These are phyloP conservation scores for Podospora fimiseda DNA, from an alignment of 495 filamentous ascomycete species.

Conservation along the genomic window DNA sequence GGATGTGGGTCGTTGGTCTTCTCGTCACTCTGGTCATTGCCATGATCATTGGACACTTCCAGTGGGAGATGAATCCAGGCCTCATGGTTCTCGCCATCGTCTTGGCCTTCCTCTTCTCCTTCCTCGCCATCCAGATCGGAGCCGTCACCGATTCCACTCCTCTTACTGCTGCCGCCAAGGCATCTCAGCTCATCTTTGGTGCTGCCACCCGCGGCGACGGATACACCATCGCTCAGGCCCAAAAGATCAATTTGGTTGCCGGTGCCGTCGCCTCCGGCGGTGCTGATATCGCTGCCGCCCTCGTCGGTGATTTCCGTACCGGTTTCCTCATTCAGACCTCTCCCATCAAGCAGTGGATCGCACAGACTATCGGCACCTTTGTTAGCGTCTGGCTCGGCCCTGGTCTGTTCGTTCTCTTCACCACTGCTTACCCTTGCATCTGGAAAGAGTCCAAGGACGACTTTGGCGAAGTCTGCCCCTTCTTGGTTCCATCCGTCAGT, in stretches of 20 bases:
- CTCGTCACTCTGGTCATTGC: constrained; percentile 45
- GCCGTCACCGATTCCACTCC: constrained; percentile 59
- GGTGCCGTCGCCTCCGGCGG: constrained; percentile 54
- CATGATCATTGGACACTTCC: constrained; percentile 54
- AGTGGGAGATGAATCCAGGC: constrained; percentile 56
- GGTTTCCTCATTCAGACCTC: constrained; percentile 58
- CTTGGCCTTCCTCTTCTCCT: constrained; percentile 62
- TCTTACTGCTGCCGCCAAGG: constrained; percentile 58
- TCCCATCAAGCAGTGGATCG: constrained; percentile 57
- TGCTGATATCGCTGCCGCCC: constrained; percentile 49
- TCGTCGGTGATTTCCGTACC: constrained; percentile 56
- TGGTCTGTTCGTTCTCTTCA: constrained; percentile 58
- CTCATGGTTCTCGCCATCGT: constrained; percentile 55
- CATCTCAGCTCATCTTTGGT: constrained; percentile 61
- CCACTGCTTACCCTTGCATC: constrained; percentile 61
- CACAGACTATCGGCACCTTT: constrained; percentile 54
- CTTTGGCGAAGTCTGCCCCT: constrained; percentile 40
- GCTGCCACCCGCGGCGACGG: constrained; percentile 49
- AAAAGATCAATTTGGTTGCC: constrained; percentile 57
- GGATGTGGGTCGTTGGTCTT: constrained; percentile 54
- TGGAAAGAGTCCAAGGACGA: constrained; percentile 24
- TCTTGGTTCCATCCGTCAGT: constrained; percentile 54
- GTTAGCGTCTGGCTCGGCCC: constrained; percentile 57
- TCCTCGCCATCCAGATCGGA: constrained; percentile 60
- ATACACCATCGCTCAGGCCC: constrained; percentile 42